phyloP scores from a whole-genome alignment of 345 rosid species.

The Lepidium africanum region DNA sequence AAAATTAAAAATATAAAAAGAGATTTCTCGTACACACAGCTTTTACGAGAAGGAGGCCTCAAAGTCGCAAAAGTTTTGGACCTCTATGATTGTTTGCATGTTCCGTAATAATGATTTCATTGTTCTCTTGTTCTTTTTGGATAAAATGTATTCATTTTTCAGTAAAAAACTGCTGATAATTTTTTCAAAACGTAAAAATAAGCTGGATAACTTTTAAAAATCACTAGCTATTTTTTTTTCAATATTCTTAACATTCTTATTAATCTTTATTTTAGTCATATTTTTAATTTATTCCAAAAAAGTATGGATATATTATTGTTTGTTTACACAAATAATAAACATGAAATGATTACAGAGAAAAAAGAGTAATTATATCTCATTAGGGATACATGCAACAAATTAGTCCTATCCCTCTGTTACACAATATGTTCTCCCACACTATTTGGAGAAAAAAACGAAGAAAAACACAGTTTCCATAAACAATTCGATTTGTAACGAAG shows the following conservation, averaged over 20 bases:
- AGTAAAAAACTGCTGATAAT: too few species aligned
- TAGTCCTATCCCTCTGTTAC: constrained; percentile 10
- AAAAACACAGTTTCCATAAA: not conserved
- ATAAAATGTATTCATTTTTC: too few species aligned
- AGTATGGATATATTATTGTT: not conserved
- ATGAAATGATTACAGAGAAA: not conserved
- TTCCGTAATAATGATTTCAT: not conserved
- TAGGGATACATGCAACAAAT: constrained; percentile 11
- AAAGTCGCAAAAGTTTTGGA: constrained; percentile 13
- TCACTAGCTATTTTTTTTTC: too few species aligned
- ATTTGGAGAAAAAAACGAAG: not conserved
- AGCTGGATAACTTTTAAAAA: too few species aligned
- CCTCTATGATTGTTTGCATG: not conserved
- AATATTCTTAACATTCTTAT: not conserved
- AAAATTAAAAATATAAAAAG: not conserved
- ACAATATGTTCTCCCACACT: not conserved
- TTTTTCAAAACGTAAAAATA: too few species aligned
- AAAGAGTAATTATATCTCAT: constrained; percentile 1
- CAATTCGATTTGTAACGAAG: not conserved
- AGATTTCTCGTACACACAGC: not conserved
- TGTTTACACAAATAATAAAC: not conserved
- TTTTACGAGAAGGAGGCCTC: not conserved
- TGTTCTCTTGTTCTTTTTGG: too few species aligned
- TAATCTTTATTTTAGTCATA: not conserved
- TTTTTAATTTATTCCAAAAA: not conserved